These are phyloP conservation scores for Flaveria bidentis DNA, from an alignment of 129 eudicot species.

Conservation along the genomic window DNA sequence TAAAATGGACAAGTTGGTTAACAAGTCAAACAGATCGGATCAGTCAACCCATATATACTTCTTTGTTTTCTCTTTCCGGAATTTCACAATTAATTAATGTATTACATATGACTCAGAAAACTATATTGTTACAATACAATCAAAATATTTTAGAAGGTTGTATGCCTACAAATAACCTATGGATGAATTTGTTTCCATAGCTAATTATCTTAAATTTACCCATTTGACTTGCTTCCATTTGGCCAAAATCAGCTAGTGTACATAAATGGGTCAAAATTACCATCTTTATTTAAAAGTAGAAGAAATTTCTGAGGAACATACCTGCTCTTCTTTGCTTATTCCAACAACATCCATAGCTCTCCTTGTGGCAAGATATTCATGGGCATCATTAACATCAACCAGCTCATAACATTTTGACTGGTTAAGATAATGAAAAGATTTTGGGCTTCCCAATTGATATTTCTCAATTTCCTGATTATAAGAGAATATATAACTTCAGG, in stretches of 20 bases:
- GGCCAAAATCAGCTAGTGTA: background rate
- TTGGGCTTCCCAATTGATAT: slow-evolving; percentile 79
- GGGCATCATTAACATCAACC: slow-evolving; percentile 83
- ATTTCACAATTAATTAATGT: background rate
- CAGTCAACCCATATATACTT: background rate
- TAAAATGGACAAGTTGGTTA: background rate
- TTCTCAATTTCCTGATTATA: slow-evolving; percentile 78
- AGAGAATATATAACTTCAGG: slow-evolving; percentile 18
- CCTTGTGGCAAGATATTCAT: slow-evolving; percentile 90
- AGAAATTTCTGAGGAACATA: slow-evolving; percentile 25
- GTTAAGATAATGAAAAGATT: slow-evolving; percentile 92
- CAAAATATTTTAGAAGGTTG: background rate
- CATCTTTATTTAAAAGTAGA: slow-evolving; percentile 8
- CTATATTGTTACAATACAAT: background rate
- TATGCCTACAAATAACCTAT: background rate
- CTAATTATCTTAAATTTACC: background rate
- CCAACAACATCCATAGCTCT: slow-evolving; percentile 99
- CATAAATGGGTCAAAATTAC: slow-evolving; percentile 15
- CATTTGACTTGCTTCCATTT: background rate
- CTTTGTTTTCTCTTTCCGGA: background rate
- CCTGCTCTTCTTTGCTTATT: slow-evolving; percentile 93
- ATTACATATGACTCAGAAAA: slow-evolving; percentile 10
- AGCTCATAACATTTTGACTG: slow-evolving; percentile 96
- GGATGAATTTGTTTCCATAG: background rate
- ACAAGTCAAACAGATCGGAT: background rate